Conservation (phyloP, 306 rosid species). For the Hippophae gyantsensis region DNA sequence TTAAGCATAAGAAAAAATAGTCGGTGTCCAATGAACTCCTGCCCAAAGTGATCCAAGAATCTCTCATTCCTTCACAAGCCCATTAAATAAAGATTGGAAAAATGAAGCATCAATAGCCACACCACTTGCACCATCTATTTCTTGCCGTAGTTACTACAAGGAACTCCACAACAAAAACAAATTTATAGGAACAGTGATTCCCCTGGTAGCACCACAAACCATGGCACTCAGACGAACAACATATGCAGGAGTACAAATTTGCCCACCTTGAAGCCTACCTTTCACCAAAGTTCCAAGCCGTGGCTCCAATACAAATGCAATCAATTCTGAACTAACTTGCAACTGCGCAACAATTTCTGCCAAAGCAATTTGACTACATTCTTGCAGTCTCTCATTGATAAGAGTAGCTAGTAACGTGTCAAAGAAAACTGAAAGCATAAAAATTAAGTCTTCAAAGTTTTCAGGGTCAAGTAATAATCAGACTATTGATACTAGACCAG, state of each 20-base stretch:
- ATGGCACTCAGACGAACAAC: conserved; percentile 81
- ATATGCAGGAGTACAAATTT: conserved; percentile 86
- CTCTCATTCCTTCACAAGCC: conserved; percentile 68
- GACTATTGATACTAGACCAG: conserved; percentile 18
- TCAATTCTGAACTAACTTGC: too few species aligned
- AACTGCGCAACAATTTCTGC: too few species aligned
- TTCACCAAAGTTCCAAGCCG: conserved; percentile 80
- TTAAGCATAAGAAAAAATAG: conserved; percentile 82
- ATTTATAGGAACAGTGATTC: conserved; percentile 73
- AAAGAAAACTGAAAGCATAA: conserved; percentile 59
- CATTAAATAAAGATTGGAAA: conserved; percentile 81
- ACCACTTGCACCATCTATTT: conserved; percentile 74
- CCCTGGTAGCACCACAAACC: conserved; percentile 92
- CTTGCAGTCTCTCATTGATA: too few species aligned
- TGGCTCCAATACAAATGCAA: conserved; percentile 25
- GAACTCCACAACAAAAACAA: conserved; percentile 67
- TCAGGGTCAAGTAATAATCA: conserved; percentile 45
- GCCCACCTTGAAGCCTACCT: conserved; percentile 99
- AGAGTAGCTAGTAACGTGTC: conserved; percentile 21
- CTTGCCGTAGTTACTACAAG: conserved; percentile 72
- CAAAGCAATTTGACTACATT: too few species aligned
- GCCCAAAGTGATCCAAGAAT: conserved; percentile 86
- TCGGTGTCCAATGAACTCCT: conserved; percentile 95
- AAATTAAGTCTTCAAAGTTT: conserved; percentile 64
- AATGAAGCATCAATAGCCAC: conserved; percentile 79